These are phyloP conservation scores for Tripterygium wilfordii DNA, from an alignment of 177 flowering plant species.

Conservation along the genomic window DNA sequence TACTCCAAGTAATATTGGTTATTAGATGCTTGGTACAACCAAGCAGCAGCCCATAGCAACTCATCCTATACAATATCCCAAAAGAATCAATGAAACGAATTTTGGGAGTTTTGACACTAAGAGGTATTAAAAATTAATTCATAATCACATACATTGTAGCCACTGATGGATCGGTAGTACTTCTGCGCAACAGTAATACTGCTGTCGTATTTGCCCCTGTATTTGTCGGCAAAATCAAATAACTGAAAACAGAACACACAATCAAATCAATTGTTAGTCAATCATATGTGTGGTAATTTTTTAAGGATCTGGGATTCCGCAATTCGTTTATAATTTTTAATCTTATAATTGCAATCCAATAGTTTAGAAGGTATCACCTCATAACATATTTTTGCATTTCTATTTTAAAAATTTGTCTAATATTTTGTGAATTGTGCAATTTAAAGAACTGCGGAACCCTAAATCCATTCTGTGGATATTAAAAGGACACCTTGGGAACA, in stretches of 20 bases:
- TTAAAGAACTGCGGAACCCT: too few relatives aligned
- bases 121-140: too few relatives aligned
- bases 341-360: too few relatives aligned
- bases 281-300: background rate
- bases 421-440: too few relatives aligned
- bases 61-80: slow-evolving; percentile 50
- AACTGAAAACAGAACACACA: slow-evolving; percentile 38
- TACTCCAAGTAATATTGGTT: slow-evolving; percentile 61
- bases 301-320: background rate
- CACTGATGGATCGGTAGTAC: slow-evolving; percentile 70
- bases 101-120: too few relatives aligned
- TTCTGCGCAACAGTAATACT: slow-evolving; percentile 62
- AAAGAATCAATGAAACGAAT: background rate
- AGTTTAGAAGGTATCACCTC: too few relatives aligned
- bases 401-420: too few relatives aligned
- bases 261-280: background rate
- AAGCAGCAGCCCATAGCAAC: slow-evolving; percentile 90
- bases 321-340: background rate
- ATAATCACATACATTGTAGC: slow-evolving; percentile 64
- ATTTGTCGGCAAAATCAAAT: slow-evolving; percentile 79
- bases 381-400: too few relatives aligned
- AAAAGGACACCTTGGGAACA: slow-evolving; percentile 7
- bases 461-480: too few relatives aligned
- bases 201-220: slow-evolving; percentile 78
- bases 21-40: slow-evolving; percentile 82